phyloP scores from a whole-genome alignment of 352 stramenopile species.

The Phytophthora multivora region DNA sequence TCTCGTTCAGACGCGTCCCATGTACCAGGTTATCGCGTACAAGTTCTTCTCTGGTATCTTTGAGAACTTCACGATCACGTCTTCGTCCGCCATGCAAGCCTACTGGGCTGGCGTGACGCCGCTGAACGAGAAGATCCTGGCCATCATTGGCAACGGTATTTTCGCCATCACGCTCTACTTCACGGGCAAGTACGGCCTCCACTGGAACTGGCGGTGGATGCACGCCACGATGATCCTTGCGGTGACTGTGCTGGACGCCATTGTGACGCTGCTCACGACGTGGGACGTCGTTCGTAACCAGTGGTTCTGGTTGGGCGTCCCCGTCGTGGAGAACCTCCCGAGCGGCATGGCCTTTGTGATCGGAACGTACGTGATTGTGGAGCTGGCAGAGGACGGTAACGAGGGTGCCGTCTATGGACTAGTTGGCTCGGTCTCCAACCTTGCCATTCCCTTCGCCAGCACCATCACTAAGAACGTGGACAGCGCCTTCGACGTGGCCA shows the following conservation, averaged over 20 bases:
- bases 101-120: slow-evolving; percentile 42
- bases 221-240: slow-evolving; percentile 32
- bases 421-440: slow-evolving; percentile 46
- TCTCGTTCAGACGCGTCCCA: slow-evolving; percentile 39
- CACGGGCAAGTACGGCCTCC: slow-evolving; percentile 40
- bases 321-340: slow-evolving; percentile 39
- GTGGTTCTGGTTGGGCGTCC: slow-evolving; percentile 52
- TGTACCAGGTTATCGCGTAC: slow-evolving; percentile 61
- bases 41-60: slow-evolving; percentile 51
- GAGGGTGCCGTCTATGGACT: slow-evolving; percentile 50
- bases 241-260: slow-evolving; percentile 33
- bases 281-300: slow-evolving; percentile 51
- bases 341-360: slow-evolving; percentile 45
- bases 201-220: slow-evolving; percentile 48
- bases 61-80: slow-evolving; percentile 40
- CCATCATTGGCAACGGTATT: slow-evolving; percentile 34
- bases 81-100: slow-evolving; percentile 36
- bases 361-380: slow-evolving; percentile 47
- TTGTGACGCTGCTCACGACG: slow-evolving; percentile 36
- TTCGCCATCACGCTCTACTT: slow-evolving; percentile 36
- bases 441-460: slow-evolving; percentile 41
- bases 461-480: slow-evolving; percentile 50
- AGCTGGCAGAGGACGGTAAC: slow-evolving; percentile 48
- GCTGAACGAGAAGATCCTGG: slow-evolving; percentile 36
- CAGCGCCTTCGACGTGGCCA: slow-evolving; percentile 42